phyloP scores from a whole-genome alignment of 1,284 basidiomycete genomes.

The Tausonia pullulans region DNA sequence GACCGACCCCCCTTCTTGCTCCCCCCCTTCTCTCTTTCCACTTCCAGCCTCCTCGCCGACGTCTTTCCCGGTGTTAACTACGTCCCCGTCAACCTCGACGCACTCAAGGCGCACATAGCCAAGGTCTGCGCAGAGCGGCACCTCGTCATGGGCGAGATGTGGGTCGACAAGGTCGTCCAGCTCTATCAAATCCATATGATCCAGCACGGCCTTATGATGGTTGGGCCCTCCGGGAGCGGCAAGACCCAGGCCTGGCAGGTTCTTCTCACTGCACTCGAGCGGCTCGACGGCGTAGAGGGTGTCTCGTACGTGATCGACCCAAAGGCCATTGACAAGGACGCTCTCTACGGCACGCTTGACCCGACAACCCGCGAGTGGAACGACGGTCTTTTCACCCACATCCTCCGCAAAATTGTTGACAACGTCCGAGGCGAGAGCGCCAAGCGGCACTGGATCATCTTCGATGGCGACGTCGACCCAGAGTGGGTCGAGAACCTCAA shows the following conservation, averaged over 20 bases:
- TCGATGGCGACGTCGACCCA: slow-evolving; percentile 98
- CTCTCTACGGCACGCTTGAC: slow-evolving; percentile 93
- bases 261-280: slow-evolving; percentile 77
- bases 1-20: not conserved
- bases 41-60: slow-evolving; percentile 71
- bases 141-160: slow-evolving; percentile 72
- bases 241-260: slow-evolving; percentile 98
- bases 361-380: slow-evolving; percentile 98
- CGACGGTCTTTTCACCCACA: slow-evolving; percentile 96
- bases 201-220: slow-evolving; percentile 99
- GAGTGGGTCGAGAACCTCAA: slow-evolving; percentile 99
- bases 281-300: slow-evolving; percentile 83
- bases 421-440: slow-evolving; percentile 94
- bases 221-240: slow-evolving; percentile 91
- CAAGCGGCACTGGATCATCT: slow-evolving; percentile 98
- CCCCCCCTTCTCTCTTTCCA: not conserved
- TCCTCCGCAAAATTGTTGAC: slow-evolving; percentile 94
- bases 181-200: slow-evolving; percentile 99
- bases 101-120: slow-evolving; percentile 69
- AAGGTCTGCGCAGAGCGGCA: slow-evolving; percentile 80
- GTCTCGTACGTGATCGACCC: slow-evolving; percentile 96
- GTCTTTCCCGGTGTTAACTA: slow-evolving; percentile 96
- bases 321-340: slow-evolving; percentile 98
- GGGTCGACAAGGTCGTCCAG: slow-evolving; percentile 93
- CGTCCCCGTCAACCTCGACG: slow-evolving; percentile 74